phyloP scores from a whole-genome alignment of 2,329 filamentous ascomycete species.

The Helminthosporium solani region DNA sequence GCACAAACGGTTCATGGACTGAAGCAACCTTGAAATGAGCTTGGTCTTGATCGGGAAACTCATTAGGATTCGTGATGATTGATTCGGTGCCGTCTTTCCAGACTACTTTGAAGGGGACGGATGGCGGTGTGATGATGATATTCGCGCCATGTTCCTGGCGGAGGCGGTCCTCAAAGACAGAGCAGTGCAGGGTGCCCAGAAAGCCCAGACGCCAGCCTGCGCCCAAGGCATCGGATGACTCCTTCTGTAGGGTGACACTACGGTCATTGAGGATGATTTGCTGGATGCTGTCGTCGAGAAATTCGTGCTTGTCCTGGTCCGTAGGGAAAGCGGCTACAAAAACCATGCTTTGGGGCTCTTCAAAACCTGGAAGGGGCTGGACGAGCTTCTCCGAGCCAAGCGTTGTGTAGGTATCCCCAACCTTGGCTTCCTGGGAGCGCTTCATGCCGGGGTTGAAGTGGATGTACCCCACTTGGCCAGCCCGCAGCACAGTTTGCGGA shows the following conservation, averaged over 20 bases:
- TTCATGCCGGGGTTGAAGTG: constrained; percentile 99
- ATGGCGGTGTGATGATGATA: constrained; percentile 95
- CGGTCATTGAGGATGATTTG: constrained; percentile 94
- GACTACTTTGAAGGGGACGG: constrained; percentile 84
- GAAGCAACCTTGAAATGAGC: constrained; percentile 57
- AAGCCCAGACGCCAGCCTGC: constrained; percentile 94
- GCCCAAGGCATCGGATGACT: constrained; percentile 89
- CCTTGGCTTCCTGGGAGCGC: constrained; percentile 88
- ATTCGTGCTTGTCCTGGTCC: constrained; percentile 81
- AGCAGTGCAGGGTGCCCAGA: constrained; percentile 94
- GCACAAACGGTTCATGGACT: constrained; percentile 73
- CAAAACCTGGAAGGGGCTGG: constrained; percentile 83
- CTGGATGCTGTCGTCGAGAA: constrained; percentile 89
- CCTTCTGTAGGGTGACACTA: constrained; percentile 90
- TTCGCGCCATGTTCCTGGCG: constrained; percentile 91
- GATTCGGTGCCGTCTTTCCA: constrained; percentile 76
- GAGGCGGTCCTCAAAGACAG: constrained; percentile 95
- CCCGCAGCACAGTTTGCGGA: constrained; percentile 74
- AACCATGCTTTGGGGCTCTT: constrained; percentile 98
- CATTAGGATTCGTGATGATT: constrained; percentile 79
- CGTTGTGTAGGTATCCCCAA: constrained; percentile 91
- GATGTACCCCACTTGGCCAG: constrained; percentile 94
- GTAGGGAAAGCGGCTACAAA: constrained; percentile 96
- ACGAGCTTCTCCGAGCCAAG: constrained; percentile 75
- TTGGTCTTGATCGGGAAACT: constrained; percentile 76